phyloP scores from a whole-genome alignment of 2,329 filamentous ascomycete genomes.

The Spiromastix sp. region DNA sequence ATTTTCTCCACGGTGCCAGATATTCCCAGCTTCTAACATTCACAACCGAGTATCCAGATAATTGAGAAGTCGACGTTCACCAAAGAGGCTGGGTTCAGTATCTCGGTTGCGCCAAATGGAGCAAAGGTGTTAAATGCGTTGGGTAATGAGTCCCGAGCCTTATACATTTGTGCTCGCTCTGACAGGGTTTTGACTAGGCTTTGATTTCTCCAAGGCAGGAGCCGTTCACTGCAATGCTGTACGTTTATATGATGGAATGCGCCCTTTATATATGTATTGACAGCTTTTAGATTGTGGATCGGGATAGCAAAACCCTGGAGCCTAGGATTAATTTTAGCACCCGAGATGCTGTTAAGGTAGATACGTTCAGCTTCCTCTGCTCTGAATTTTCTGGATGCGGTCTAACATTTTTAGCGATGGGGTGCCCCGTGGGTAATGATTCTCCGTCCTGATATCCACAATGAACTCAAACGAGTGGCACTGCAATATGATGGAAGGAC shows the following conservation, averaged over 20 bases:
- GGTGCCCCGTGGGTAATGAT: background rate
- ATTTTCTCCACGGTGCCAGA: too few relatives aligned
- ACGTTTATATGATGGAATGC: background rate
- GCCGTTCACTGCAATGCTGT: background rate
- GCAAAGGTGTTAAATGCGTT: background rate
- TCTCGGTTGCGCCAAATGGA: background rate
- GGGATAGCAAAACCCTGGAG: background rate
- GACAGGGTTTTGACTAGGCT: background rate
- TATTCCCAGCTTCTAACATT: too few relatives aligned
- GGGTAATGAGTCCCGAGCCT: background rate
- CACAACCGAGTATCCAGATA: too few relatives aligned
- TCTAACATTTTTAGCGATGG: background rate
- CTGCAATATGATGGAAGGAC: background rate
- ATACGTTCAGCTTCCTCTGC: background rate
- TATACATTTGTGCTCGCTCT: background rate
- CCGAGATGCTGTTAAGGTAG: background rate
- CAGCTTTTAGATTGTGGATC: background rate
- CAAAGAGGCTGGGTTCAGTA: background rate
- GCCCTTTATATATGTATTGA: background rate
- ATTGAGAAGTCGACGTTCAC: background rate
- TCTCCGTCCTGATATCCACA: constrained; percentile 2
- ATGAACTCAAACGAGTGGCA: constrained; percentile 1
- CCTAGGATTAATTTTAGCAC: background rate
- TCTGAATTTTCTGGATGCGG: background rate
- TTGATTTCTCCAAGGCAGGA: background rate